These are phyloP conservation scores for Fusarium heterosporum DNA, from an alignment of 2,329 filamentous ascomycete genomes.

Conservation along the genomic window DNA sequence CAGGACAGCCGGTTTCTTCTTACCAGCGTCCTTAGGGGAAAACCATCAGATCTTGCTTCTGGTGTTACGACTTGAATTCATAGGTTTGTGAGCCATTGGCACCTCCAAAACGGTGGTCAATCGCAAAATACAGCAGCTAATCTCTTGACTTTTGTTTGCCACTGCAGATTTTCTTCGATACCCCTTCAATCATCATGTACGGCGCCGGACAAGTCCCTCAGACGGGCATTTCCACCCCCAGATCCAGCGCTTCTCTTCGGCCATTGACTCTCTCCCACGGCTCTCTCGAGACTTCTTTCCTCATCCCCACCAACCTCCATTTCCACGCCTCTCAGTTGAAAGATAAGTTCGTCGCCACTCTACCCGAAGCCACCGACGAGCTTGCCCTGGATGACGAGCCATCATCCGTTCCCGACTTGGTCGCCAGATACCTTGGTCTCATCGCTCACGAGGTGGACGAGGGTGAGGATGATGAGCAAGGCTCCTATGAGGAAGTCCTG, in stretches of 20 bases:
- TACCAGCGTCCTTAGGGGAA: constrained; percentile 46
- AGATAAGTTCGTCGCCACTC: constrained; percentile 85
- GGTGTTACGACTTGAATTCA: constrained; percentile 48
- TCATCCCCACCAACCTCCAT: constrained; percentile 94
- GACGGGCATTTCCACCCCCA: constrained; percentile 96
- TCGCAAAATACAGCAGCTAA: constrained; percentile 29
- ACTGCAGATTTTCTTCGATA: constrained; percentile 56
- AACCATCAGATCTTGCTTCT: constrained; percentile 42
- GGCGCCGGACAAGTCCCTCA: constrained; percentile 84
- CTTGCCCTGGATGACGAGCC: constrained; percentile 98
- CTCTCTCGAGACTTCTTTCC: constrained; percentile 94
- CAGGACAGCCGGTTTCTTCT: constrained; percentile 44
- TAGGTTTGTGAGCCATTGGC: constrained; percentile 47
- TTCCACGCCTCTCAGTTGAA: constrained; percentile 96
- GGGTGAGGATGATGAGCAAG: constrained; percentile 88
- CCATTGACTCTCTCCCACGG: constrained; percentile 92
- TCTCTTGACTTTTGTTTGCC: constrained; percentile 16
- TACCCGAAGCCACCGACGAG: constrained; percentile 95
- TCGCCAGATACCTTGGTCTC: constrained; percentile 93
- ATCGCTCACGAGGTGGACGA: constrained; percentile 90
- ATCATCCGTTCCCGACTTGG: constrained; percentile 92
- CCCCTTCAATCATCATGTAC: constrained; percentile 76
- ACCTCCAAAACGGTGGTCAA: neutral
- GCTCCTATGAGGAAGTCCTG: constrained; percentile 91
- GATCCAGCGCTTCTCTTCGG: constrained; percentile 91